These are phyloP conservation scores for Ganoderma meredithae DNA, from an alignment of 1,284 basidiomycete genomes.

Conservation along the genomic window DNA sequence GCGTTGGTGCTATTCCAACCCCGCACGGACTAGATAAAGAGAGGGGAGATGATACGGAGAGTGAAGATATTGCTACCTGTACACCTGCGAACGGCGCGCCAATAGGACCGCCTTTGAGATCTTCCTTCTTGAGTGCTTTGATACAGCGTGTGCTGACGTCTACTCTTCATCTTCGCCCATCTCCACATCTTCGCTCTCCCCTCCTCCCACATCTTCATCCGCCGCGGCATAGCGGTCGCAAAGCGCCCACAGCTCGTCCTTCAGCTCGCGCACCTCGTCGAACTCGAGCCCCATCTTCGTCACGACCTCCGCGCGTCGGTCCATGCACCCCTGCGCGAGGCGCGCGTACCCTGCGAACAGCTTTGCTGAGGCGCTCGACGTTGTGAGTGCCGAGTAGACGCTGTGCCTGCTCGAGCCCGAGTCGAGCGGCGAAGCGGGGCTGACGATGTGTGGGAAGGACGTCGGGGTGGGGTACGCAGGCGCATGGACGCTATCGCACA, in stretches of 20 bases:
- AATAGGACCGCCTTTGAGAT: background rate
- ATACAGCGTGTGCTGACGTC: background rate
- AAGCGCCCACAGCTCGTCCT: constrained; percentile 42
- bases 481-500: constrained; percentile 37
- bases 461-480: constrained; percentile 39
- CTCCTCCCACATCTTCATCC: constrained; percentile 22
- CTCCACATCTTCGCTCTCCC: constrained; percentile 23
- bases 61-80: background rate
- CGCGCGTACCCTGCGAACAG: constrained; percentile 40
- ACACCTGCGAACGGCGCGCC: background rate
- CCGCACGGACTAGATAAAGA: constrained; percentile 9
- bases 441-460: constrained; percentile 41
- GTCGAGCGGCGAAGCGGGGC: constrained; percentile 23
- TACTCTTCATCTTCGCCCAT: constrained; percentile 36
- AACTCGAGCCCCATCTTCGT: constrained; percentile 40
- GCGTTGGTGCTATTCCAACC: constrained; percentile 54
- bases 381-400: constrained; percentile 38
- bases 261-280: constrained; percentile 44
- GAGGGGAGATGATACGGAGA: background rate
- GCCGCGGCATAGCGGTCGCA: constrained; percentile 41
- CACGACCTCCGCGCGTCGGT: constrained; percentile 40
- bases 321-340: constrained; percentile 38
- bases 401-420: constrained; percentile 9
- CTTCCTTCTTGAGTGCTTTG: background rate
- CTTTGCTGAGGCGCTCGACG: constrained; percentile 32